Percentiles rank a stretch among this genome's conserved stretches.
These are phyloP conservation scores for Retiboletus fuscus DNA, from an alignment of 1,284 basidiomycete species.

Conservation along the genomic window DNA sequence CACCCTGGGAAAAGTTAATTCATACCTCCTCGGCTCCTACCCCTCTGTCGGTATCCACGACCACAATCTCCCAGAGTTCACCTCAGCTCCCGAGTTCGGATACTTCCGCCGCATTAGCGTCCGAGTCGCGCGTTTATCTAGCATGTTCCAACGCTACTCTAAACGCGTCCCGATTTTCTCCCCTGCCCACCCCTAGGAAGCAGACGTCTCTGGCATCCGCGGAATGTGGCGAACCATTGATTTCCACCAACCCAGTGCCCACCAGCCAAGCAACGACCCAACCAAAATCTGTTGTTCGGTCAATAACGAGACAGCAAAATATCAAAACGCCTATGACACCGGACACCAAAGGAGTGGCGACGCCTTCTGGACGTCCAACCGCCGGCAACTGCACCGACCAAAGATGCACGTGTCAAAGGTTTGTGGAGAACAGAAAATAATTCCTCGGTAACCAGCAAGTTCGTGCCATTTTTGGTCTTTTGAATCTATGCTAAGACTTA, in stretches of 20 bases:
- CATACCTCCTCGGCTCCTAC: slow-evolving; percentile 38
- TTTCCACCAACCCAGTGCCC: slow-evolving; percentile 7
- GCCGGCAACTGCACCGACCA: slow-evolving; percentile 29
- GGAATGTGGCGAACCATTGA: slow-evolving; percentile 33
- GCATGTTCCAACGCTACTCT: too few relatives aligned
- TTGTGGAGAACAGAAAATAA: slow-evolving; percentile 45
- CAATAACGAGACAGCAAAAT: slow-evolving; percentile 42
- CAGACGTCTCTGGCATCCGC: slow-evolving; percentile 42
- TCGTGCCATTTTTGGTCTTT: not conserved
- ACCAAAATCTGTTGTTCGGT: slow-evolving; percentile 45
- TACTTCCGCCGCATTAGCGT: not conserved
- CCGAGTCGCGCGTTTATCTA: too few relatives aligned
- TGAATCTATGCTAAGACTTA: slow-evolving; percentile 2
- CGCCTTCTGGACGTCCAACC: slow-evolving; percentile 27
- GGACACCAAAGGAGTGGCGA: slow-evolving; percentile 6
- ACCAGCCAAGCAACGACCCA: slow-evolving; percentile 9
- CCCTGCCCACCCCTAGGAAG: slow-evolving; percentile 40
- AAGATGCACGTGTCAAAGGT: slow-evolving; percentile 44
- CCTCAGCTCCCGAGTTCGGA: slow-evolving; percentile 34
- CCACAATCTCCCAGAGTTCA: slow-evolving; percentile 28
- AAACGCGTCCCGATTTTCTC: slow-evolving; percentile 31
- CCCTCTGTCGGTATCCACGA: slow-evolving; percentile 43
- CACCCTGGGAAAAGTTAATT: slow-evolving; percentile 33
- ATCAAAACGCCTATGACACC: slow-evolving; percentile 28
- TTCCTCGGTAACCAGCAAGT: slow-evolving; percentile 24